Base-by-base conservation (phyloP, 2,329 filamentous ascomycete genomes). In the Colletotrichum sp. region DNA sequence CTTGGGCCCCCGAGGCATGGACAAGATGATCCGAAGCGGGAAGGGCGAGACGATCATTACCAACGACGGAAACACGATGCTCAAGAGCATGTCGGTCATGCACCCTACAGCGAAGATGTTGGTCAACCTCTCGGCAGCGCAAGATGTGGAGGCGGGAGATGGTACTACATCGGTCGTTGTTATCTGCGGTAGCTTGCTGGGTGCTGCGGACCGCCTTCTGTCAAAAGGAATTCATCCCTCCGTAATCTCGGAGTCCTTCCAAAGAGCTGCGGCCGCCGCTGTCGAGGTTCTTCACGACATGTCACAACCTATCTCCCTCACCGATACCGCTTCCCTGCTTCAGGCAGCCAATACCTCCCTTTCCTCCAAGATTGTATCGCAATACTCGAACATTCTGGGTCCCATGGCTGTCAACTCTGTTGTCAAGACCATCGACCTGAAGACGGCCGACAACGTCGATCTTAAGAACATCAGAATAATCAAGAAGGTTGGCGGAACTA, bases 91-190 rank as follows among this genome's bases (percentile, higher is more conserved):
- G 97, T 95, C 95, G 79, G 97, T 99, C 80, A 96, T 99, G 94
- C 97, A 99, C 84, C 97, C 97, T n/a, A 98, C 98, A 65, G 97
- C 97, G 68, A 98, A 98, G 89, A 99, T 99, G 97, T 91, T 99
- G 80, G 97, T 99, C 82, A 96, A 99, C 86, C 92, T 99, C 78
- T 98, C 96, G 82, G 95, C 97, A 80, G 97, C 97, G 79, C 97
- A 99, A 86, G 97, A 99, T 89, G 96, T 99, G 77, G 97, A 99
- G 86, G 97, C 97, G 78, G 97, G 97, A 88, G 97, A 99, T 85
- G 98, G 97, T 82, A 99, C 97, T 72, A 99, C 97, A 44, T 99
- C 96, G 5, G 97, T 99, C 30, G 97, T 99, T 34, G 97, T 99
- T 80, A 98, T 99, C 86, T 97, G 95, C 81, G 98, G 97, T 83